phyloP scores from a whole-genome alignment of 352 stramenopile genomes.

The Globisporangium okanoganense region DNA sequence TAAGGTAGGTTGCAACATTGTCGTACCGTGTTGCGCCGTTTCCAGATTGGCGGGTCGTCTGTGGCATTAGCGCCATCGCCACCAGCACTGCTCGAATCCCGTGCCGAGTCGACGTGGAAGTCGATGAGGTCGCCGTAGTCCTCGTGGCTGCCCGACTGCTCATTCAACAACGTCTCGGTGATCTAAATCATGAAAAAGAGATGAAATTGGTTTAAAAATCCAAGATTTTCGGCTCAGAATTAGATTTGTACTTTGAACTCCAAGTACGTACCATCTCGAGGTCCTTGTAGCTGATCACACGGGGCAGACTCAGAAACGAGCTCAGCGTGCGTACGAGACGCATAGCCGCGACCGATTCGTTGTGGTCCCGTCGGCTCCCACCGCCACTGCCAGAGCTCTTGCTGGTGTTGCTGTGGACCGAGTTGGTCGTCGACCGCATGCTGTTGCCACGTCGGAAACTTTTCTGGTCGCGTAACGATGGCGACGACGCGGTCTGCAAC shows the following conservation, averaged over 20 bases:
- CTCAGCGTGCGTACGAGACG: constrained; percentile 58
- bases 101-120: constrained; percentile 58
- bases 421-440: constrained; percentile 15
- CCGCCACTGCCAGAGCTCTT: constrained; percentile 2
- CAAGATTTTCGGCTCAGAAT: neutral
- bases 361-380: constrained; percentile 6
- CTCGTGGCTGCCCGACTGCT: constrained; percentile 37
- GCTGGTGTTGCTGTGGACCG: neutral
- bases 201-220: neutral
- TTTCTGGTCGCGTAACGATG: constrained; percentile 9
- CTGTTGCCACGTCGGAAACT: constrained; percentile 35
- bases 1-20: neutral
- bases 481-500: neutral
- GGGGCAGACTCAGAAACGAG: constrained; percentile 60
- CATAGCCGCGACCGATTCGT: constrained; percentile 36
- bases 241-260: neutral
- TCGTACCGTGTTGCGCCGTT: constrained; percentile 37
- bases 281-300: constrained; percentile 69
- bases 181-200: constrained; percentile 31
- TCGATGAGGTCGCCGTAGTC: constrained; percentile 70
- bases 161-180: constrained; percentile 60
- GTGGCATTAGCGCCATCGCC: neutral
- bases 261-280: constrained; percentile 40
- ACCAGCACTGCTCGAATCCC: constrained; percentile 24
- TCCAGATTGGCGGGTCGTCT: constrained; percentile 38